Conservation (phyloP, 1,284 basidiomycete genomes). For the Meripilus lineatus region DNA sequence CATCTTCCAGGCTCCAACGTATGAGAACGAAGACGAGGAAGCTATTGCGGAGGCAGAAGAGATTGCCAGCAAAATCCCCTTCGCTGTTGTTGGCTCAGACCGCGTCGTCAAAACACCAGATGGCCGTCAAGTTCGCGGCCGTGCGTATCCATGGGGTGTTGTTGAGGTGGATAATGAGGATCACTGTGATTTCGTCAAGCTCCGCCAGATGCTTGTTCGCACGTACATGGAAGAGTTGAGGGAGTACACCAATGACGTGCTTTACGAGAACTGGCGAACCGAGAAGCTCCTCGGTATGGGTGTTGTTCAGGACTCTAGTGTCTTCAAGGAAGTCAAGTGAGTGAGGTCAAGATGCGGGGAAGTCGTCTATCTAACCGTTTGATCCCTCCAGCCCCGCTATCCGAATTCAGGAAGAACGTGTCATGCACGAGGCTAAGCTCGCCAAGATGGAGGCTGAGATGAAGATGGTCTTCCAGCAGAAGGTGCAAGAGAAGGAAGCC, state of each 20-base stretch:
- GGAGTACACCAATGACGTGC: constrained; percentile 88
- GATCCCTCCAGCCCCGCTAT: constrained; percentile 71
- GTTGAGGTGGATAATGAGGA: constrained; percentile 98
- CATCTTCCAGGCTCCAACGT: constrained; percentile 93
- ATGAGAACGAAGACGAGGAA: constrained; percentile 97
- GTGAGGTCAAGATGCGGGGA: constrained; percentile 27
- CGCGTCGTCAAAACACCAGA: constrained; percentile 75
- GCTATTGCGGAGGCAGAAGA: constrained; percentile 93
- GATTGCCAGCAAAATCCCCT: constrained; percentile 95
- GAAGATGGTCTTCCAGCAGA: constrained; percentile 99
- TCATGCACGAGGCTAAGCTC: constrained; percentile 91
- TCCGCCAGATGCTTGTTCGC: constrained; percentile 95
- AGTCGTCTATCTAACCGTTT: constrained; percentile 12
- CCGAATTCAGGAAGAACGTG: constrained; percentile 92
- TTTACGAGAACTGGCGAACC: constrained; percentile 96
- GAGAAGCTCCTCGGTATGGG: constrained; percentile 95
- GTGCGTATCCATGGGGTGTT: constrained; percentile 94
- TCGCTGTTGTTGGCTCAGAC: constrained; percentile 94
- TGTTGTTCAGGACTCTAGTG: constrained; percentile 91
- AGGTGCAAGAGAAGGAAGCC: constrained; percentile 96
- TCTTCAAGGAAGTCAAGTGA: constrained; percentile 98
- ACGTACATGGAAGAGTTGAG: constrained; percentile 98
- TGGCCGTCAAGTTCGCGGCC: constrained; percentile 87
- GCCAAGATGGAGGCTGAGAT: constrained; percentile 99
- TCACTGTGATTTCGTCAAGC: constrained; percentile 97